Base-by-base conservation (phyloP, 2,329 filamentous ascomycete genomes). In the Knufia fluminis region DNA sequence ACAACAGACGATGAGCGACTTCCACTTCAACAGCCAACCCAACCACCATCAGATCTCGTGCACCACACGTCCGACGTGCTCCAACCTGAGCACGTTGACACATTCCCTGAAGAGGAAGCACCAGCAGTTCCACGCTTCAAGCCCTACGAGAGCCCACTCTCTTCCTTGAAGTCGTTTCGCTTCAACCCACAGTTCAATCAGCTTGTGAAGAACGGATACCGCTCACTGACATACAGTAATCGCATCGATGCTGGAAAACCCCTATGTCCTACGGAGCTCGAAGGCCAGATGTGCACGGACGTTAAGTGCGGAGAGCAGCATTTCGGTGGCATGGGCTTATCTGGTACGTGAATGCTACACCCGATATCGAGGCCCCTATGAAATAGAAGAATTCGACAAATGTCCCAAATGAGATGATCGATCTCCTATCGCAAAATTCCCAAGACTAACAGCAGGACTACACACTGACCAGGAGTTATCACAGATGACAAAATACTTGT, bases 161-260 rank as follows among this genome's bases (percentile, higher is more conserved):
- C 79, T 58, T 78, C 79, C 59, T 96, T 97, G 67, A 87, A 82
- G 65, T 84, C 86, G 32, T 98, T 86, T 68, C 87, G 91, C 59
- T 96, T 91, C 64, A 90, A 97, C 63, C 86, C 87, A 26, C 73
- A 78, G 46, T 97, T 82, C 68, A 71, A 74, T 56, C 67, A 83
- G 44, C 72, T 79, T 50, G 81, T 95, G 50, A 65, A 79, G 49
- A 84, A 83, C 54, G 91, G 91, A 38, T 83, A 89, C 62, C 83
- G 85, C 63, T 97, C 92, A 56, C 75, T 94, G 71, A 97, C 90
- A 38, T 97, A 91, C 70, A 96, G 87, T 70, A 86, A 94, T 68
- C 83, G 82, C 59, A 94, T 98, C 67, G 82, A 96, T 64, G 75
- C 82, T 20, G 74, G 79, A 53, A 82, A 78, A 59, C 77, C 79